These are phyloP conservation scores for Candida lessepsii DNA, from an alignment of 805 yeast species.

Conservation along the genomic window DNA sequence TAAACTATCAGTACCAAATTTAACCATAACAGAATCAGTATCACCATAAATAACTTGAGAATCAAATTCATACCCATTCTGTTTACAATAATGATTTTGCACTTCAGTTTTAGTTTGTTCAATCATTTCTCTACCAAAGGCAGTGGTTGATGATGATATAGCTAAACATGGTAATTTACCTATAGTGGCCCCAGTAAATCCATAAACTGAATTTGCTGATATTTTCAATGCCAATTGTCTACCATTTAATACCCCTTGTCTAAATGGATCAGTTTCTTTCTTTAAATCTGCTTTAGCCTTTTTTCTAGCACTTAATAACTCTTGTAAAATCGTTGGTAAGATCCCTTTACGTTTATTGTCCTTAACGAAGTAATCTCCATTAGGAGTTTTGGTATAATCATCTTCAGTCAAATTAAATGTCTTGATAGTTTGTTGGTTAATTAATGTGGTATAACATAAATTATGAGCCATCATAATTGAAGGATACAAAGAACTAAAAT, in stretches of 20 bases:
- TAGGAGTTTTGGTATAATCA: constrained; percentile 87
- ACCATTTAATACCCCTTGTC: constrained; percentile 90
- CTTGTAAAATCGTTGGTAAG: constrained; percentile 87
- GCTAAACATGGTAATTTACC: constrained; percentile 97
- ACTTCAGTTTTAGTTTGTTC: constrained; percentile 86
- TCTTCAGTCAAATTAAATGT: constrained; percentile 60
- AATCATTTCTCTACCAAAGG: constrained; percentile 97
- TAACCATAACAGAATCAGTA: constrained; percentile 99
- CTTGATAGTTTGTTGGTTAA: constrained; percentile 67
- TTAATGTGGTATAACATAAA: constrained; percentile 87
- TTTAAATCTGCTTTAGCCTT: constrained; percentile 87
- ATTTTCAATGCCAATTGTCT: constrained; percentile 94
- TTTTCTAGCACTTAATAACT: constrained; percentile 87
- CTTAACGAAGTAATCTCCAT: constrained; percentile 87
- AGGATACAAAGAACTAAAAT: constrained; percentile 96
- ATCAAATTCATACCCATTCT: constrained; percentile 81
- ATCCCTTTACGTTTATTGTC: constrained; percentile 71
- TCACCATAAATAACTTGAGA: constrained; percentile 96
- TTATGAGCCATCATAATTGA: constrained; percentile 99
- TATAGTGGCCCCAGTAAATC: constrained; percentile 98
- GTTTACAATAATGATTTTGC: constrained; percentile 72
- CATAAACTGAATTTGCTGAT: constrained; percentile 97
- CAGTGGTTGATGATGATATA: constrained; percentile 91
- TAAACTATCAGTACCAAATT: constrained; percentile 81
- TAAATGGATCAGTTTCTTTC: constrained; percentile 92